Base-by-base conservation (phyloP, 2,329 filamentous ascomycete species). In the Salinomyces thailandicus region DNA sequence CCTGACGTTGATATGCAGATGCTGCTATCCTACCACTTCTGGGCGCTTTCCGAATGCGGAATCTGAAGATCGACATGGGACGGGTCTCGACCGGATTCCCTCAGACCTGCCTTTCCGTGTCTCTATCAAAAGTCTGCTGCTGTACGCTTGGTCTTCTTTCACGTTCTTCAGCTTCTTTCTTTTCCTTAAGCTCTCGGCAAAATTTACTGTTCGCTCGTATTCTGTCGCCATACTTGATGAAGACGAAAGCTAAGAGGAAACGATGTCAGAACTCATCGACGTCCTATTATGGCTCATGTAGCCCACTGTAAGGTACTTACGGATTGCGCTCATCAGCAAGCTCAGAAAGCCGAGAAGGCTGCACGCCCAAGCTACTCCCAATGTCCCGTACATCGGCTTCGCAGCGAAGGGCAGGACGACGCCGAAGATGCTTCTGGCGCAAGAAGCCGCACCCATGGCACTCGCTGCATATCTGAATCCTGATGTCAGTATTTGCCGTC, bases 341-440 rank as follows among this genome's bases (percentile, higher is more conserved):
- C 63, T 67, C 38, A 72, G 49, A 29, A 71, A 69, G 0, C 65
- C 71, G 5, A 73, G 45, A 34, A 73, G 36, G 37, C 61, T 67
- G 33, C 66, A 70, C 4, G 68, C 69, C 81, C 82, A 86, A 43
- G 79, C 74, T 40, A 79, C 73, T 12, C 81, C 82, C 16, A 87
- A 66, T 17, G 62, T 68, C 6, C 72, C 56, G 53, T 85, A 89
- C 77, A 87, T 62, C 0, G 66, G 63, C 32, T 51, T 53, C 18
- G 64, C 61, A 0, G 63, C 65, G 45, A 69, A 69, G 6, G 66
- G 66, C 15, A 68, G 36, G 2, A 64, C 55, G 0, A 84, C 85
- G 41, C 81, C 86, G 64, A 93, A 91, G 14, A 71, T 68, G 45
- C 79, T 85, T 36, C 87, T 73, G 39, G 81, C 73, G 57, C 91